These are phyloP conservation scores for Fusarium bactridioides DNA, from an alignment of 2,329 filamentous ascomycete species.

Conservation along the genomic window DNA sequence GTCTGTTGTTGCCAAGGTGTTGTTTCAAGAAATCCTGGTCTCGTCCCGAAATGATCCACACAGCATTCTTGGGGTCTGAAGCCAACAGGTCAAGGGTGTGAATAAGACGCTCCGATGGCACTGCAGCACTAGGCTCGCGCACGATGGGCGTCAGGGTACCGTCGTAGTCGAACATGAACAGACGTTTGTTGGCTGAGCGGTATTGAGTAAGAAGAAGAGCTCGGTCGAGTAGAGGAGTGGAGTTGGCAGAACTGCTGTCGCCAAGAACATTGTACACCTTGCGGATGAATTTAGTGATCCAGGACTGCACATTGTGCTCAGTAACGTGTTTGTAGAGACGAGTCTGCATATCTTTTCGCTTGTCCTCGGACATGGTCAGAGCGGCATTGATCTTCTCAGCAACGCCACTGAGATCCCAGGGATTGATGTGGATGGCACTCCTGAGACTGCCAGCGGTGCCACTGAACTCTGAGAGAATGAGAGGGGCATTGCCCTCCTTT, in stretches of 20 bases:
- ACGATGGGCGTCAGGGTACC: slow-evolving; percentile 96
- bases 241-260: slow-evolving; percentile 75
- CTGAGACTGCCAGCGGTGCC: slow-evolving; percentile 87
- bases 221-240: slow-evolving; percentile 84
- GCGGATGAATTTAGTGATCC: slow-evolving; percentile 82
- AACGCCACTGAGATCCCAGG: slow-evolving; percentile 88
- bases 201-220: slow-evolving; percentile 77
- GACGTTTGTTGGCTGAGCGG: slow-evolving; percentile 74
- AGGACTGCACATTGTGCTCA: slow-evolving; percentile 83
- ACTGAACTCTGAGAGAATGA: slow-evolving; percentile 96
- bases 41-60: slow-evolving; percentile 98
- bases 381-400: slow-evolving; percentile 84
- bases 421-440: slow-evolving; percentile 94
- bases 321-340: slow-evolving; percentile 85
- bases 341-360: slow-evolving; percentile 73
- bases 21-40: slow-evolving; percentile 91
- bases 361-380: slow-evolving; percentile 74
- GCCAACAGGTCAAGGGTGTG: slow-evolving; percentile 81
- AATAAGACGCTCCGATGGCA: slow-evolving; percentile 85
- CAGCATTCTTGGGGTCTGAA: slow-evolving; percentile 80
- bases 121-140: slow-evolving; percentile 85
- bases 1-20: slow-evolving; percentile 88
- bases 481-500: slow-evolving; percentile 81
- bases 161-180: slow-evolving; percentile 99
- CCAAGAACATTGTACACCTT: slow-evolving; percentile 82